Evolutionary conservation across 768 basidiomycete species (phyloP).

Genomic region (Lentinula raphanica): DNA sequence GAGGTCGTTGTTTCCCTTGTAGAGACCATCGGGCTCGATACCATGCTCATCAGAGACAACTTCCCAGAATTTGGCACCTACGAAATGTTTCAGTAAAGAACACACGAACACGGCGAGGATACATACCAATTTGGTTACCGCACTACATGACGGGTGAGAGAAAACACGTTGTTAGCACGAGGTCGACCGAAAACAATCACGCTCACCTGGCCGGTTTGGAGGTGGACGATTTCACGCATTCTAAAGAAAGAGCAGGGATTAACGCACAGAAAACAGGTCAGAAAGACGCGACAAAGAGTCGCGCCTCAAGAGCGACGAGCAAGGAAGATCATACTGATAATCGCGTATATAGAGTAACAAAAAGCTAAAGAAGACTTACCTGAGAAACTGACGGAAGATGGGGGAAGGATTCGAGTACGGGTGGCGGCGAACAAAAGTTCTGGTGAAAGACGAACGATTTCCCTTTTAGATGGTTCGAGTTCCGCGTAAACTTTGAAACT

Average conservation of each 20-base stretch:
- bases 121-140: slow-evolving; percentile 97
- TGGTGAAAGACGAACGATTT: not conserved
- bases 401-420: slow-evolving; percentile 36
- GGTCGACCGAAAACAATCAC: not conserved
- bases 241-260: slow-evolving; percentile 39
- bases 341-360: slow-evolving; percentile 25
- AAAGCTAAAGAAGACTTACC: slow-evolving; percentile 32
- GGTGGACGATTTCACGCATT: slow-evolving; percentile 99
- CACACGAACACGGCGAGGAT: slow-evolving; percentile 16
- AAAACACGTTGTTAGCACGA: slow-evolving; percentile 15
- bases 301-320: slow-evolving; percentile 2
- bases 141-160: slow-evolving; percentile 51
- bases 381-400: slow-evolving; percentile 35
- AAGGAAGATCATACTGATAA: slow-evolving; percentile 9
- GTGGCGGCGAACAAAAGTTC: slow-evolving; percentile 19
- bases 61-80: slow-evolving; percentile 81
- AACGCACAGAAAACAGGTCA: slow-evolving; percentile 35
- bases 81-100: slow-evolving; percentile 13
- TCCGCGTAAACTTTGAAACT: not conserved
- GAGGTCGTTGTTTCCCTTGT: slow-evolving; percentile 90
- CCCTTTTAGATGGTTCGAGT: not conserved
- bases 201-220: slow-evolving; percentile 95
- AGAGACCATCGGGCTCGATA: slow-evolving; percentile 87
- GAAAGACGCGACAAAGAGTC: slow-evolving; percentile 22
- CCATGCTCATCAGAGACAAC: slow-evolving; percentile 93